Base-by-base conservation (phyloP, 345 rosid species). In the Isatis tinctoria region DNA sequence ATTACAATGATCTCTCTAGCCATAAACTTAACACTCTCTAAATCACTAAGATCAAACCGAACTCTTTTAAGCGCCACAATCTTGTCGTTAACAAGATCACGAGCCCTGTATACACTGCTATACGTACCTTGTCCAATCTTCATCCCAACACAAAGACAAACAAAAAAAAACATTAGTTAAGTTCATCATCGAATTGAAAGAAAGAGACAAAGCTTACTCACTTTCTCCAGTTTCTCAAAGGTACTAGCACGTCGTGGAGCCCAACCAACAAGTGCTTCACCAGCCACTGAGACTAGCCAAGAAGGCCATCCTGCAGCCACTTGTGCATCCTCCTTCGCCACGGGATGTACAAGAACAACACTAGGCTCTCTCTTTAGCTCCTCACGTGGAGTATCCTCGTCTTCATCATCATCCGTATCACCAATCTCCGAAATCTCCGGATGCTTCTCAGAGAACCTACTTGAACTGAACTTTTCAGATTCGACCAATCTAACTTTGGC, bases 61-160 rank as follows among this genome's bases (percentile, higher is more conserved):
- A 95, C 97, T 77, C 80, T 87, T 62, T 95, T 95, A 60, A 95
- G 76, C 7, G 99, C 97, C 57, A 95, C 97, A 28, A 90, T 73
- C 80, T 87, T 95, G 78, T 86, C 72, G 22, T 80, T 67, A 75
- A 81, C 14, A 54, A 87, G 75, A 83, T 95, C 99, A 20, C 92
- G 87, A 13, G 97, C 97, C 81, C 77, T 88, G 84, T 90, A 95
- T 40, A 95, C 99, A 67, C 84, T 90, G 66, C 97, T 95, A 63
- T 91, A 91, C 17, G 97, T 95, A 81, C 97, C 99, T 84, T 95
- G 97, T 5, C 99, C 99, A 85, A 95, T 95, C 99, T 92, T 86
- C 88, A 85, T 14, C 37, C 18, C 22, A 10, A 41, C 32, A 64
- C 36, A 56, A 22, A 43, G 9, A 16, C 51, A 1, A 39, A 57